Percentiles rank a stretch among this genome's conserved stretches.
Conservation (phyloP, 495 filamentous ascomycete species). For the Halenospora varia region DNA sequence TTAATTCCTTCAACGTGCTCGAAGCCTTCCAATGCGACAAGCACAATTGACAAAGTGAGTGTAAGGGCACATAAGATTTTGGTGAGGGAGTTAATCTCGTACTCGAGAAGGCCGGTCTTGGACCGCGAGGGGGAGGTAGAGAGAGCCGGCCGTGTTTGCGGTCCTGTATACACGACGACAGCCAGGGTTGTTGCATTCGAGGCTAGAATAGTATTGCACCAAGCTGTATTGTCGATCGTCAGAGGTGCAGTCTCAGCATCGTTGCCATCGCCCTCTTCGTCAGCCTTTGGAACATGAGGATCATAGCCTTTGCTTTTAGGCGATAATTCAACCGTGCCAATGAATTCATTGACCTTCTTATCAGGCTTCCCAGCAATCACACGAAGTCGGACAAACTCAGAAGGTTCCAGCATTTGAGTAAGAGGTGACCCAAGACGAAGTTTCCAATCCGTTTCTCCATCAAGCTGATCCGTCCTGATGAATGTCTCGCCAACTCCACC, state of each 20-base stretch:
- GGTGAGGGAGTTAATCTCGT: conserved; percentile 96
- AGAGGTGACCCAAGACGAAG: conserved; percentile 79
- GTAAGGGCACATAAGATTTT: conserved; percentile 94
- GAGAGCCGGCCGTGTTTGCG: conserved; percentile 89
- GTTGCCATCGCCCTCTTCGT: conserved; percentile 21
- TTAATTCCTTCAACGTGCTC: conserved; percentile 54
- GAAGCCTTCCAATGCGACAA: conserved; percentile 87
- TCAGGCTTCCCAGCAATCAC: conserved; percentile 86
- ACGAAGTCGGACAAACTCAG: conserved; percentile 66
- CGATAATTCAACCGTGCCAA: conserved; percentile 70
- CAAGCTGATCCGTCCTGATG: conserved; percentile 94
- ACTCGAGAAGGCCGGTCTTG: conserved; percentile 89
- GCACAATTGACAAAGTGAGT: conserved; percentile 74
- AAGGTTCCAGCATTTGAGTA: conserved; percentile 66
- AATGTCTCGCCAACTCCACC: conserved; percentile 75
- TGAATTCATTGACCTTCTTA: conserved; percentile 88
- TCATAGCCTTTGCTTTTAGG: conserved; percentile 21
- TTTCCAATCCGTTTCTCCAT: conserved; percentile 99
- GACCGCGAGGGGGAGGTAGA: conserved; percentile 88
- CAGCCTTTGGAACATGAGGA: conserved; percentile 19
- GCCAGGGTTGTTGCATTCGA: conserved; percentile 85
- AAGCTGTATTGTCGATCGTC: conserved; percentile 95
- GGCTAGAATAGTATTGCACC: conserved; percentile 96
- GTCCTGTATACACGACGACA: conserved; percentile 89
- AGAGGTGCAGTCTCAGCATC: conserved; percentile 60